Percentiles rank a stretch among this genome's conserved stretches.
phyloP scores from a whole-genome alignment of 108 stramenopile species.

The Pseudonitzschia delicatissima region DNA sequence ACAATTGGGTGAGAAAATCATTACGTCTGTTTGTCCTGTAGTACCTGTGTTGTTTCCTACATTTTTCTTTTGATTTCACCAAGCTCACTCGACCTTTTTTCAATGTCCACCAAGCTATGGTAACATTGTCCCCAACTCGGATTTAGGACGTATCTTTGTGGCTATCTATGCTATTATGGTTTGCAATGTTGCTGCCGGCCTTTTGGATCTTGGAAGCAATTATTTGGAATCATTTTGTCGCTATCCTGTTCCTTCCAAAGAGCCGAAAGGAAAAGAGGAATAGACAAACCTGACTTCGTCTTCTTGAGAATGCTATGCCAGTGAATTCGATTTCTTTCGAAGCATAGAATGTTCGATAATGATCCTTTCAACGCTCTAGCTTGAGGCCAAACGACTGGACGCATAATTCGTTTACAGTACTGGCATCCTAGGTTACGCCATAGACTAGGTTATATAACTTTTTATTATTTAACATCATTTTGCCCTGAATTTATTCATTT shows the following conservation, averaged over 20 bases:
- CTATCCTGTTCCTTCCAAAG: not conserved
- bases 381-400: too few species aligned
- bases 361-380: too few species aligned
- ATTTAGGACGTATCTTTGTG: conserved; percentile 30
- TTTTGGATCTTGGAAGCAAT: conserved; percentile 24
- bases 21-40: not conserved
- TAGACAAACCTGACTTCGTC: too few species aligned
- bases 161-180: conserved; percentile 50
- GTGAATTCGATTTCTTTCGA: too few species aligned
- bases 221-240: conserved; percentile 21
- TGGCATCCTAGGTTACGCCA: too few species aligned
- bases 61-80: too few species aligned
- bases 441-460: too few species aligned
- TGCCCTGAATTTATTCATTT: not conserved
- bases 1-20: conserved; percentile 12
- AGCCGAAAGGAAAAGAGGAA: not conserved
- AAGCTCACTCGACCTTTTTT: not conserved
- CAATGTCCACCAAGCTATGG: not conserved
- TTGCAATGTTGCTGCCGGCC: conserved; percentile 38
- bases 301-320: too few species aligned
- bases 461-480: not conserved
- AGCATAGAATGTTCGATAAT: too few species aligned
- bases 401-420: too few species aligned
- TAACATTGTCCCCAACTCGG: not conserved
- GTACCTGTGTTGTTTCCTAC: too few species aligned